These are phyloP conservation scores for Choiromyces venosus DNA, from an alignment of 495 filamentous ascomycete species.

Conservation along the genomic window DNA sequence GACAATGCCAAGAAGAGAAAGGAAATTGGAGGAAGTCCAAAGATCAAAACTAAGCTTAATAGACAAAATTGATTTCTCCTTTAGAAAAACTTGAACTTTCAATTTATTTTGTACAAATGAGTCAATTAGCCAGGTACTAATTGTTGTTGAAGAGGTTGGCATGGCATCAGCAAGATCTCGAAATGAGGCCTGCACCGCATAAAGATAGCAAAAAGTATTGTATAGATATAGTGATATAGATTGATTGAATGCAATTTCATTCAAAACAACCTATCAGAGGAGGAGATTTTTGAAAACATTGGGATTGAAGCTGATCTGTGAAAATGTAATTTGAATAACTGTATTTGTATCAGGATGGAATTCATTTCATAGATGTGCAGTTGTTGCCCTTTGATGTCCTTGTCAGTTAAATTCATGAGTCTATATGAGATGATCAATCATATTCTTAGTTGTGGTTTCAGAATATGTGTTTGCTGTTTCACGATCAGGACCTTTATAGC, in stretches of 20 bases:
- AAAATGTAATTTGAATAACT: background rate
- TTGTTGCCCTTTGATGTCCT: background rate
- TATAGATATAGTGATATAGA: background rate
- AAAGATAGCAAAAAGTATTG: constrained; percentile 6
- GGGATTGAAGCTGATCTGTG: constrained; percentile 10
- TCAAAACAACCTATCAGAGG: constrained; percentile 9
- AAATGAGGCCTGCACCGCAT: background rate
- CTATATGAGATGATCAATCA: constrained; percentile 7
- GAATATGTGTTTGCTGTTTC: constrained; percentile 4
- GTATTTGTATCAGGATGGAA: background rate
- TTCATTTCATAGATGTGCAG: background rate
- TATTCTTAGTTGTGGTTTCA: constrained; percentile 4
- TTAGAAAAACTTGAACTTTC: background rate
- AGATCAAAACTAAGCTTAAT: constrained; percentile 18
- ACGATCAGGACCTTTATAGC: background rate
- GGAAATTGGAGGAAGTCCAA: constrained; percentile 16
- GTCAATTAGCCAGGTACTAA: constrained; percentile 1
- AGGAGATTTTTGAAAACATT: constrained; percentile 15
- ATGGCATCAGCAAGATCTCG: background rate
- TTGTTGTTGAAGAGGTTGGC: background rate
- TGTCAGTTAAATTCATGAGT: constrained; percentile 10
- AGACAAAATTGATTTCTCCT: background rate
- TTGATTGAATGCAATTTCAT: constrained; percentile 8
- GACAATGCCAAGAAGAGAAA: constrained; percentile 7
- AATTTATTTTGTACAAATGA: background rate